Base-by-base conservation (phyloP, 2,329 filamentous ascomycete genomes). In the Fusarium sororula region DNA sequence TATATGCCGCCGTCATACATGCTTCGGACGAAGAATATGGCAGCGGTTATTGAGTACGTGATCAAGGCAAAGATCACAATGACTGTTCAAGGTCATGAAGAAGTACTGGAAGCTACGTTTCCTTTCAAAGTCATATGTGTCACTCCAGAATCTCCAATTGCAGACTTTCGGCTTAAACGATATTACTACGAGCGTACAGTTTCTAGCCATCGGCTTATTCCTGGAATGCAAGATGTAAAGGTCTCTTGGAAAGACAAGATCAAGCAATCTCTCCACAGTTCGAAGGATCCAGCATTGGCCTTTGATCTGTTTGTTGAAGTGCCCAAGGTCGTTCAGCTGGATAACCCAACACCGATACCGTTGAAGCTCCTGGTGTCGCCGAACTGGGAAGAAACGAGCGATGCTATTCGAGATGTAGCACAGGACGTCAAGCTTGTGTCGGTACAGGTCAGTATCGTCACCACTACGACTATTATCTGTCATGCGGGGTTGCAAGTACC, bases 231-330 rank as follows among this genome's bases (percentile, higher is more conserved):
- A 26, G 28, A 77, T 13, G 74, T 60, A 0, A 74, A 80, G 4
- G 57, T 83, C 24, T 76, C 78, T 0, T 72, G 83, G 37, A 79
- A 75, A 17, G 80, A 83, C 53, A 83, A 78, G 60, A 75, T 78
- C 2, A 79, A 79, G 14, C 78, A 79, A 39, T 55, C 83, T 6
- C 80, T 85, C 9, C 68, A 69, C 5, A 79, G 79, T 2, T 79
- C 81, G 17, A 82, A 78, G n/a, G 77, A 83, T 1, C 84, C 84
- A 0, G 39, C 56, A 3, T 77, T 83, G 5, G 37, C 28, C 0
- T 83, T 79, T 44, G 60, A 69, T 0, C 24, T 83, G 2, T 59
- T 79, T 11, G 56, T 81, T 4, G 68, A 76, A 5, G 69, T 74
- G 4, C 83, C 83, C 0, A 54, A 53, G 0, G 66, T 78, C 1